Conservation (phyloP, 306 rosid species). For the Gastrolobium villosum region DNA sequence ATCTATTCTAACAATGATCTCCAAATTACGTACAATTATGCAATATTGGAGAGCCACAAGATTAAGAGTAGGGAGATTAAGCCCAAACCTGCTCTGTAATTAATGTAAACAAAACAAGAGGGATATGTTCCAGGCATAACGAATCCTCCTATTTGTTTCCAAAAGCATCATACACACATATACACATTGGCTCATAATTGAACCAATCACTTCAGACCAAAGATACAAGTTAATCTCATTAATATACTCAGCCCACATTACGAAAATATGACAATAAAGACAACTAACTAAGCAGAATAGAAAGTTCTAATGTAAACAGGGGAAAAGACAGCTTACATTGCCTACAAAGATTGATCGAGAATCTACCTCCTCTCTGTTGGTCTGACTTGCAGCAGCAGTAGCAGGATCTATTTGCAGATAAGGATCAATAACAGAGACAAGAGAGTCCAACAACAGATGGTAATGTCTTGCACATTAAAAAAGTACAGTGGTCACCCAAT, state of each 20-base stretch:
- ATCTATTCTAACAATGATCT: too few relatives aligned
- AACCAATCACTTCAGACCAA: slow-evolving; percentile 27
- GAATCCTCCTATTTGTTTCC: slow-evolving; percentile 24
- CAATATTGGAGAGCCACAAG: slow-evolving; percentile 15
- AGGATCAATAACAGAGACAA: slow-evolving; percentile 43
- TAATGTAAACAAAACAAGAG: slow-evolving; percentile 21
- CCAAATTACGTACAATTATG: not conserved
- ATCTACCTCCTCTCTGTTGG: slow-evolving; percentile 81
- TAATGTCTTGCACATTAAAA: not conserved
- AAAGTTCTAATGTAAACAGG: slow-evolving; percentile 36
- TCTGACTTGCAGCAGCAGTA: slow-evolving; percentile 69
- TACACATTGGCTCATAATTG: slow-evolving; percentile 17
- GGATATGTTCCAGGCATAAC: not conserved
- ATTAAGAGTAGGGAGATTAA: not conserved
- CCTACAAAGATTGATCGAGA: slow-evolving; percentile 88
- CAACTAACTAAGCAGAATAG: slow-evolving; percentile 35
- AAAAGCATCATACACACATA: not conserved
- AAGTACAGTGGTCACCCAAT: slow-evolving; percentile 14
- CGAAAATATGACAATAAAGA: slow-evolving; percentile 16
- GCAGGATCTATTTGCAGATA: slow-evolving; percentile 65
- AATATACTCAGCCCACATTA: slow-evolving; percentile 13
- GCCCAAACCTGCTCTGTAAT: not conserved
- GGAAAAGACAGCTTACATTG: slow-evolving; percentile 70
- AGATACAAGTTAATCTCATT: slow-evolving; percentile 20
- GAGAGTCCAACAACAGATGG: slow-evolving; percentile 7